Percentiles rank a stretch among this genome's conserved stretches.
phyloP scores from a whole-genome alignment of 139 green algal genomes.

The Coccomyxa sp. region DNA sequence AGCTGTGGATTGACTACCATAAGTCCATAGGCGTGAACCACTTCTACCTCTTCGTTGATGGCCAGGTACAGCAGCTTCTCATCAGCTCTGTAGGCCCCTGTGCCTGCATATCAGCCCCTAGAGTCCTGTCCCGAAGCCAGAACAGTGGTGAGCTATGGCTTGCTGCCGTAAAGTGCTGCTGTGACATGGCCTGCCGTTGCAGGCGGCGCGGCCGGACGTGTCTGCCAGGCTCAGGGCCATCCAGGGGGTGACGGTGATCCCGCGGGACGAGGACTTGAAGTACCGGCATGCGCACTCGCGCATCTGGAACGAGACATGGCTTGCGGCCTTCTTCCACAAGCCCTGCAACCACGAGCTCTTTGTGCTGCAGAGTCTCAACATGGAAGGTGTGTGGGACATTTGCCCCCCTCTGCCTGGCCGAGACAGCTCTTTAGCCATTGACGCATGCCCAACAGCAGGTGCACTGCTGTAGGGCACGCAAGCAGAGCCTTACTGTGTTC shows the following conservation, averaged over 20 bases:
- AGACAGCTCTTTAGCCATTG: too few species aligned
- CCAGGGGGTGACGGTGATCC: constrained; percentile 44
- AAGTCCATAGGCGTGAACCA: constrained; percentile 37
- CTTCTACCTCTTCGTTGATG: constrained; percentile 68
- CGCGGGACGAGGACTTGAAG: constrained; percentile 38
- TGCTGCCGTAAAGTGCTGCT: too few species aligned
- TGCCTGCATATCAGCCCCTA: too few species aligned
- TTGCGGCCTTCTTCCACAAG: constrained; percentile 79
- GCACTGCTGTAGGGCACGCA: too few species aligned
- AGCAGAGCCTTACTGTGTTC: too few species aligned
- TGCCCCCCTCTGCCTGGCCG: too few species aligned
- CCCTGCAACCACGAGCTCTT: constrained; percentile 90
- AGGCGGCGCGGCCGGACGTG: constrained; percentile 22
- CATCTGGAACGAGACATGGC: constrained; percentile 84
- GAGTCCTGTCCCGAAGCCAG: too few species aligned
- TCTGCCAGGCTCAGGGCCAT: constrained; percentile 16
- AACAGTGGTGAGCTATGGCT: constrained; percentile 8
- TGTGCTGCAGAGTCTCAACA: constrained; percentile 77
- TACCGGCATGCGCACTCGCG: constrained; percentile 37
- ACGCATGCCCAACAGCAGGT: too few species aligned
- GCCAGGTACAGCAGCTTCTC: too few species aligned
- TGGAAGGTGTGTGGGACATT: constrained; percentile 59
- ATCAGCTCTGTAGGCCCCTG: too few species aligned
- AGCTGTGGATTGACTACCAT: constrained; percentile 55
- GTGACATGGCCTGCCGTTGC: too few species aligned